Base-by-base conservation (phyloP, 192 early-diverging fungal species). In the Thamnidium elegans region DNA sequence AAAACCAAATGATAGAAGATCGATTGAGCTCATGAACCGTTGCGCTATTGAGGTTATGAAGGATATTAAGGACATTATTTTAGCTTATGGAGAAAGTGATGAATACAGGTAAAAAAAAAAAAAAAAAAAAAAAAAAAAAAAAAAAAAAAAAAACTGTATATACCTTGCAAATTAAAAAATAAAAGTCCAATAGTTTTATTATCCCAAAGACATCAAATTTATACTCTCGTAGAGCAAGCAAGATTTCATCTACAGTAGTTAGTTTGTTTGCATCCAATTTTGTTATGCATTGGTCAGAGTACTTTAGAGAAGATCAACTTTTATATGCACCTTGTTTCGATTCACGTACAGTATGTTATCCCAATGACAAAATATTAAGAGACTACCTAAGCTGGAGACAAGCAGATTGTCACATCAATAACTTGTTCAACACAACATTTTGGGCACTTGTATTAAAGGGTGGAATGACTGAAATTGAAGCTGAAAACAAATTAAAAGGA, bases 361-460 rank as follows among this genome's bases (percentile, higher is more conserved):
- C 97, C 15, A 83, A 83, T 2, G 82, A 87, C 42, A 66, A 86
- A 48, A 91, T 90, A 51, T 58, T 99, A 63, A 84, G 89, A 67
- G 97, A 99, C 77, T 99, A 99, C 74, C 79, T 99, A 59, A 74
- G 80, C 50, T 99, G 97, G 97, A 78, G 97, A 30, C 95, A 97
- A 69, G 95, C 87, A 14, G 95, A 97, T 69, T 96, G 92, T 26
- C 74, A 76, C 69, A 93, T 95, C 75, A 95, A 95, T 77, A 95
- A 95, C 69, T 70, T 95, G 63, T 99, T 97, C 79, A 99, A 99
- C 75, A 99, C 97, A 3, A 84, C 87, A 7, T 97, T 96, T 71
- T 97, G 95, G 95, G 76, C 84, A 9, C 72, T 99, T 39, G 95
- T 97, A 26, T 39, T 39, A 10, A 80, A 84, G 31, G 77, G 80